Conservation (phyloP, 192 early-diverging fungal genomes). For the Helicostylum pulchrum region DNA sequence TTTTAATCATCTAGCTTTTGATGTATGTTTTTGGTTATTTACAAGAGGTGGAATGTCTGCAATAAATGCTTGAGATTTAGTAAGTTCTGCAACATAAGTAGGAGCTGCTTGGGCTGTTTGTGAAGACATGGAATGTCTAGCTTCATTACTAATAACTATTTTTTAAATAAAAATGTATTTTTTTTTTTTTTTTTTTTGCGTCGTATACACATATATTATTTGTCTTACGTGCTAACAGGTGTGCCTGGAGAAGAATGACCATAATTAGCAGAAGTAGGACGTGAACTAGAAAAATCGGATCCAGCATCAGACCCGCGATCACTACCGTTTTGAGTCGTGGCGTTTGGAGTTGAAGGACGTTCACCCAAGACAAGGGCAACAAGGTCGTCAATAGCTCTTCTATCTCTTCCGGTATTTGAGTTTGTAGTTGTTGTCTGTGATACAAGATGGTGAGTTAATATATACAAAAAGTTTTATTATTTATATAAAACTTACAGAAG, state of each 20-base stretch:
- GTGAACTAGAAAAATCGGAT: slow-evolving; percentile 39
- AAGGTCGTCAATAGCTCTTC: slow-evolving; percentile 81
- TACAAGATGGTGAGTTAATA: background rate
- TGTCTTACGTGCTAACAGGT: slow-evolving; percentile 27
- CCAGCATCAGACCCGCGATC: slow-evolving; percentile 47
- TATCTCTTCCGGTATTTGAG: slow-evolving; percentile 31
- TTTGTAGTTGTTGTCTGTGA: background rate
- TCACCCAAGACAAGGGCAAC: slow-evolving; percentile 84
- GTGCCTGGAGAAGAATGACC: slow-evolving; percentile 27
- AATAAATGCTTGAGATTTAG: slow-evolving; percentile 69
- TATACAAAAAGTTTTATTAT: background rate
- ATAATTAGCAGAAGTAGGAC: slow-evolving; percentile 36
- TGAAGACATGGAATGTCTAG: slow-evolving; percentile 10
- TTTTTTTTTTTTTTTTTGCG: no score
- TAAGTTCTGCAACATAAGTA: slow-evolving; percentile 58
- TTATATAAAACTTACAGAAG: slow-evolving; percentile 20
- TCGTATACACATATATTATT: no score
- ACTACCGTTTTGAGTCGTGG: slow-evolving; percentile 37
- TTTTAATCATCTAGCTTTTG: background rate
- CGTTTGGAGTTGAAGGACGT: slow-evolving; percentile 37
- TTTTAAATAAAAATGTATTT: background rate
- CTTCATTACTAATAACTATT: background rate
- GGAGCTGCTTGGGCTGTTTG: slow-evolving; percentile 6
- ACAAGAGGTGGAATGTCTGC: slow-evolving; percentile 87
- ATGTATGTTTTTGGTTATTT: background rate